Base-by-base conservation (phyloP, 1,284 basidiomycete genomes). In the Leccinum griseonigrum region DNA sequence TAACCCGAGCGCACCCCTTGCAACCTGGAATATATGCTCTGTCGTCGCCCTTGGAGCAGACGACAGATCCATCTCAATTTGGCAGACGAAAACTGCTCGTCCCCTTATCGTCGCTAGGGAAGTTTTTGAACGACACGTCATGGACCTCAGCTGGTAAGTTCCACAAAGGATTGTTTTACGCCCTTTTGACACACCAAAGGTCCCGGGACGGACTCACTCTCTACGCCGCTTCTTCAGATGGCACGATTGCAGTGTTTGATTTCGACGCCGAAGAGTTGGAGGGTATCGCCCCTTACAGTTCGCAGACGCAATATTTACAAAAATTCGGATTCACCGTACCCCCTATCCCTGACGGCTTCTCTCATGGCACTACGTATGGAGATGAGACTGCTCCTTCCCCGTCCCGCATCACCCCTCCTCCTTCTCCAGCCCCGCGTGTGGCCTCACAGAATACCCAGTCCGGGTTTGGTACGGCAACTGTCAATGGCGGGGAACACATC, bases 181-280 rank as follows among this genome's bases (percentile, higher is more conserved):
- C 62, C 6, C 16, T 4, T 60, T 48, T 61, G 58, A 62, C 62
- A 18, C 4, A 28, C n/a, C 18, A 3, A 64, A 95, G 94, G 93
- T 93, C 94, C 3, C 86, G 85, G 72, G 96, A 99, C 71, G 97
- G 97, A 7, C 82, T 93, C 51, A 91, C 91, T 2, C 83, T 99
- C 0, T 99, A 97, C 69, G 95, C 95, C 0, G 96, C 94, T 62
- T 98, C 96, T 0, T 96, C 95, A 0, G 97, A 99, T 70, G 97
- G 97, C 1, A 95, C 94, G 0, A 87, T 98, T 58, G 94, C 89
- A 3, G 94, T 90, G 2, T 92, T 98, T 75, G 81, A 84, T 63
- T 97, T 98, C 71, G 88, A 91, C 46, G 71, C 83, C 0, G 81
- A 84, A 28, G 94, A 97, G 75, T 81, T 98, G 11, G 92, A 94